Evolutionary conservation across 2,329 filamentous ascomycete species (phyloP).

Genomic region (Chaetomiaceae sp.): DNA sequence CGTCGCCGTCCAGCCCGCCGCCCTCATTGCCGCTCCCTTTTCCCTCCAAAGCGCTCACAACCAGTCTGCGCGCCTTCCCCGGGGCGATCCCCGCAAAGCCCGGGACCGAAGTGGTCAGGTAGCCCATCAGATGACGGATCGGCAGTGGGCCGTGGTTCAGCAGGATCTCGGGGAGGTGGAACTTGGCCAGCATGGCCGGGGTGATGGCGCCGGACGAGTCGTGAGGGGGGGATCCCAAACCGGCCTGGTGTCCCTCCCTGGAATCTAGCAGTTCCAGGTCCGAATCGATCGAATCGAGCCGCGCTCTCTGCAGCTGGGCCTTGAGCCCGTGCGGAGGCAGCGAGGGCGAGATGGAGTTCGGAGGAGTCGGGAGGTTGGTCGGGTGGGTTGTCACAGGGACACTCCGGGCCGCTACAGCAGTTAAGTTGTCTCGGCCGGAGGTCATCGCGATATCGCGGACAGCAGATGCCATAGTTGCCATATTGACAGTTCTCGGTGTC

Average conservation of each 20-base stretch:
- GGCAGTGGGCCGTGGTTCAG: slow-evolving; percentile 84
- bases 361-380: slow-evolving; percentile 83
- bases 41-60: slow-evolving; percentile 87
- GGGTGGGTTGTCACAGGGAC: slow-evolving; percentile 59
- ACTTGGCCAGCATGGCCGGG: slow-evolving; percentile 75
- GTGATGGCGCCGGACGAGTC: slow-evolving; percentile 83
- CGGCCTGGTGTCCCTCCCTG: slow-evolving; percentile 37
- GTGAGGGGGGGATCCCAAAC: slow-evolving; percentile 44
- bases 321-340: slow-evolving; percentile 77
- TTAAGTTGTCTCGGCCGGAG: slow-evolving; percentile 64
- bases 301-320: slow-evolving; percentile 57
- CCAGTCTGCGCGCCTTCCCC: slow-evolving; percentile 82
- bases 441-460: slow-evolving; percentile 62
- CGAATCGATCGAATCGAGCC: slow-evolving; percentile 67
- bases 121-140: slow-evolving; percentile 92
- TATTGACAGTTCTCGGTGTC: slow-evolving; percentile 40
- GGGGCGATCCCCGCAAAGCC: slow-evolving; percentile 87
- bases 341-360: slow-evolving; percentile 89
- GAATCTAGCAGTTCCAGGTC: slow-evolving; percentile 80
- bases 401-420: slow-evolving; percentile 65
- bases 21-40: slow-evolving; percentile 56
- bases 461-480: slow-evolving; percentile 63
- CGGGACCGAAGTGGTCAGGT: slow-evolving; percentile 86
- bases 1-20: slow-evolving; percentile 61
- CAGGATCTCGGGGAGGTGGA: slow-evolving; percentile 86